Base-by-base conservation (phyloP, 2,329 filamentous ascomycete genomes). In the Aspergillus quadrilineatus region DNA sequence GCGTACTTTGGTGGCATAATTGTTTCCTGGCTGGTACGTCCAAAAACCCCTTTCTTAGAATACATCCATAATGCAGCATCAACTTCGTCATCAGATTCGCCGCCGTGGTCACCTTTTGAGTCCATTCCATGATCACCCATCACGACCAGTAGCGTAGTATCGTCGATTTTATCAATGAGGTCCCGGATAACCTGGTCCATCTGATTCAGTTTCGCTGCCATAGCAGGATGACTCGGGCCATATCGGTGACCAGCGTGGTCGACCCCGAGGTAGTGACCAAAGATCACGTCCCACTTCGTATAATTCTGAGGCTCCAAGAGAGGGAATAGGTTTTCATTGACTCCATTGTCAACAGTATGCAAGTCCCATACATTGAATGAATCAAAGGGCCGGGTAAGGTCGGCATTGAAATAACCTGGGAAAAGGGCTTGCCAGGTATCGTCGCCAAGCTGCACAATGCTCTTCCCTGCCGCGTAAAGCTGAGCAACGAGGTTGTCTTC, bases 91-190 rank as follows among this genome's bases (percentile, higher is more conserved):
- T 97, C 90, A 32, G 93, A 97, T 77, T 99, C 94, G 53, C 94
- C 94, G n/a, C 94, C 94, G 69, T 99, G 94, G 64, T 99, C 94
- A 15, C 94, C 94, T 77, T 99, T 97, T 59, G 84, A 80, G 73
- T 99, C 94, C 94, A 99, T 99, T 9, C 94, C 94, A 69, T 99
- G 94, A 71, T 99, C 94, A n/a, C 94, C 94, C 91, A 99, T 96
- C 12, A 99, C 89, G 17, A 99, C 86, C 36, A 99, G 79, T 22
- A 99, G 79, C 0, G 94, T 99, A 54, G 90, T 79, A 52, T 97
- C 89, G 65, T 96, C 93, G 15, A 99, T 78, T 3, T 79, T 78
- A 0, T 83, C 79, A 3, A 89, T 86, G 53, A 97, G 80, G 28
- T 88, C 81, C 43, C 86, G 83, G 56, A 97, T 80, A 30, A 96